Conservation (phyloP, 129 eudicot species). For the Dittrichia graveolens region DNA sequence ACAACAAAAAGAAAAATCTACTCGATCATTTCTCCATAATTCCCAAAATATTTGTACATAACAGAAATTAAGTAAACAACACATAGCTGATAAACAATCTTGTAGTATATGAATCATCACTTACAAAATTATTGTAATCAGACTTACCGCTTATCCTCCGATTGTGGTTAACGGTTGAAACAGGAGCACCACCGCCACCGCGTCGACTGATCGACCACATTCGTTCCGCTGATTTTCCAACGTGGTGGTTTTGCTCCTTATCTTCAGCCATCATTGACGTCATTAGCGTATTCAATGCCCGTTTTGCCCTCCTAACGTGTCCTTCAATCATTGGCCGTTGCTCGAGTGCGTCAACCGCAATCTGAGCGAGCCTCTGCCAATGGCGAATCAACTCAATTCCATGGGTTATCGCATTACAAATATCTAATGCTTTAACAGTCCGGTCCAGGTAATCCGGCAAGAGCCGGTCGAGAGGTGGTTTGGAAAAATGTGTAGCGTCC, state of each 20-base stretch:
- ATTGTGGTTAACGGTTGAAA: conserved; percentile 36
- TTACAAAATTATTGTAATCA: background rate
- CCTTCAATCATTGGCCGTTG: conserved; percentile 80
- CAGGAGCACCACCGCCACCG: conserved; percentile 11
- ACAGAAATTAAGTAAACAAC: too few species aligned
- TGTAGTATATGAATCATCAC: too few species aligned
- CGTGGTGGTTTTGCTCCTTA: conserved; percentile 31
- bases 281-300: conserved; percentile 59
- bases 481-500: conserved; percentile 54
- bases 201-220: conserved; percentile 46
- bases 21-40: background rate
- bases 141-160: conserved; percentile 29
- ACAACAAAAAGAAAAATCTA: background rate
- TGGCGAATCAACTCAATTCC: conserved; percentile 63
- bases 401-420: conserved; percentile 75
- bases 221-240: conserved; percentile 31
- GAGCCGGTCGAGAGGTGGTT: conserved; percentile 75
- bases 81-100: too few species aligned
- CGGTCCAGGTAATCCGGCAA: conserved; percentile 76
- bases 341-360: conserved; percentile 60
- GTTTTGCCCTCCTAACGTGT: conserved; percentile 66
- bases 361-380: conserved; percentile 67
- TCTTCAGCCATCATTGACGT: conserved; percentile 62
- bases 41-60: background rate
- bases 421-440: conserved; percentile 73